Percentiles rank a stretch among this genome's conserved stretches.
Evolutionary conservation across 169 alveolate genomes (phyloP).

Genomic region (Eimeria necatrix): DNA sequence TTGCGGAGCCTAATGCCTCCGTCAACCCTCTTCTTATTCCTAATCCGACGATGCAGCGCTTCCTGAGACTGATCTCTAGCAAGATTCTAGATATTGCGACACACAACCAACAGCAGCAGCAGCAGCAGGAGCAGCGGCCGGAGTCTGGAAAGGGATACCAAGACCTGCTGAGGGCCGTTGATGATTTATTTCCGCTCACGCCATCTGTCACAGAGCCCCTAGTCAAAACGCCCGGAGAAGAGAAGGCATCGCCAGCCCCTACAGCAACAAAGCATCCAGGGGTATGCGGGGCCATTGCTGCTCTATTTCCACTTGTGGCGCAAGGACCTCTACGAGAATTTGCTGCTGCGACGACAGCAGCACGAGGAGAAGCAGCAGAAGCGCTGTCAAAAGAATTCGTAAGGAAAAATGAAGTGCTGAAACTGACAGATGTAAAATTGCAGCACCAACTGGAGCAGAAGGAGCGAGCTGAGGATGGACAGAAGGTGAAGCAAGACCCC

Average conservation of each 20-base stretch:
- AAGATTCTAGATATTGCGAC: constrained; percentile 5
- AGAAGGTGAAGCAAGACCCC: background rate
- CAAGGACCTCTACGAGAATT: background rate
- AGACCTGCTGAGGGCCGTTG: constrained; percentile 20
- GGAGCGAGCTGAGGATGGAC: background rate
- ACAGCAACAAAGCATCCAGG: background rate
- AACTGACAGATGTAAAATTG: background rate
- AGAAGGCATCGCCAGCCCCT: background rate
- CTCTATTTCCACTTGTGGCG: constrained; percentile 24
- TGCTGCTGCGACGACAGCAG: constrained; percentile 2
- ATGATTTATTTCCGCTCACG: background rate
- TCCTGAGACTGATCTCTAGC: background rate
- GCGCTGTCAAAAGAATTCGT: background rate
- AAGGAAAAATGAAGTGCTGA: background rate
- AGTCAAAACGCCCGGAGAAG: background rate
- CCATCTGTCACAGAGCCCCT: background rate
- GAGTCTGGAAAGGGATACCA: background rate
- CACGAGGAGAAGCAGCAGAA: constrained; percentile 5
- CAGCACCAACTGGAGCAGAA: background rate
- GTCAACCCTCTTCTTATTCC: background rate
- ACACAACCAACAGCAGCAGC: background rate
- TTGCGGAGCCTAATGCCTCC: background rate
- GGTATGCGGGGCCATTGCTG: background rate
- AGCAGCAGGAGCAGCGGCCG: background rate
- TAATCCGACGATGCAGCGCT: constrained; percentile 16